Base-by-base conservation (phyloP, 495 filamentous ascomycete species). In the Cercophora samala region DNA sequence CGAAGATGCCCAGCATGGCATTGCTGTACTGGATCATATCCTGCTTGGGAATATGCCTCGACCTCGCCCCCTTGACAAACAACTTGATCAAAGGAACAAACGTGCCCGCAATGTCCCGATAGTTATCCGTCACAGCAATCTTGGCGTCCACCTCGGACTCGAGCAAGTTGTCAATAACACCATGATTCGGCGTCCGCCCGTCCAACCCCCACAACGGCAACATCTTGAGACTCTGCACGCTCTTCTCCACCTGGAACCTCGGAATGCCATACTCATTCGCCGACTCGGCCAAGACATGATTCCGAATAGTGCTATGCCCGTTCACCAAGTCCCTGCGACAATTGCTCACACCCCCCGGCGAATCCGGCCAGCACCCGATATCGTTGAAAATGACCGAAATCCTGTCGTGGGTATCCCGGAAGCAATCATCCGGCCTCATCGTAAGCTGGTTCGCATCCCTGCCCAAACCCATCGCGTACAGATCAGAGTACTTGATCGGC, bases 311-410 rank as follows among this genome's bases (percentile, higher is more conserved):
- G 24, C 78, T 75, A 64, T 88, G 80, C 24, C 84, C 84, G 71
- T 89, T 88, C 75, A 90, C 86, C 79, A 90, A 81, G 68, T 90
- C 87, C 63, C 87, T 79, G n/a, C 87, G 84, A 76, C 87, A 90
- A 26, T 86, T 86, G 55, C 87, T 89, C 19, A 90, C 87, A 71
- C 87, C 87, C 65, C 87, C 87, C 62, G 85, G 85, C 69, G 88
- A 85, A 62, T 88, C 88, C 0, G 87, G 87, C 87, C 87, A 90
- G 32, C 86, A 88, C 17, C 86, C 86, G 46, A 79, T 88, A 71
- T 90, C 87, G 15, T 85, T 82, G 56, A 87, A 86, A 69, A 90
- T 80, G 62, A 90, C 86, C 66, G 88, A 87, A 17, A 90, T 79
- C 5, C 75, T 80, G 46, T 83, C 78, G 19, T 85, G 80, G 9